These are phyloP conservation scores for Litsea cubeba DNA, from an alignment of 164 flowering plant genomes.

Conservation along the genomic window DNA sequence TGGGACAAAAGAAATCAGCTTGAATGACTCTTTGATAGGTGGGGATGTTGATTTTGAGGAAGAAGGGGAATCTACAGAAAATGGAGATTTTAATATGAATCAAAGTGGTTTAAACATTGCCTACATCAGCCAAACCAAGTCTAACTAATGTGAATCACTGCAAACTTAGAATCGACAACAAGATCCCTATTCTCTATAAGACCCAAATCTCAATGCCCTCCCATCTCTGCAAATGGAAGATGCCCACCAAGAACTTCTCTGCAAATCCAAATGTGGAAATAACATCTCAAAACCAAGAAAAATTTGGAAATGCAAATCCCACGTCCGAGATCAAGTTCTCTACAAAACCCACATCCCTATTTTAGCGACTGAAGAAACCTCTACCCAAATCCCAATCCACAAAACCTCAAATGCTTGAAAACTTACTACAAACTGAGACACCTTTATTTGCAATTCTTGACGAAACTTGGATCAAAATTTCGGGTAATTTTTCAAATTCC, in stretches of 20 bases:
- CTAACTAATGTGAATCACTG: neutral
- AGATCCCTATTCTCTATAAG: slow-evolving; percentile 6
- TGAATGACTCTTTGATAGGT: slow-evolving; percentile 1
- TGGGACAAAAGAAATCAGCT: neutral
- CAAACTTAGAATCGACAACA: slow-evolving; percentile 16
- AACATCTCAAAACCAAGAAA: slow-evolving; percentile 7
- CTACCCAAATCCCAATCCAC: neutral
- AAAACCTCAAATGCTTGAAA: slow-evolving; percentile 11
- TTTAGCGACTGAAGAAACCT: neutral
- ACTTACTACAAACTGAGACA: slow-evolving; percentile 25
- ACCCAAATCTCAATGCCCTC: slow-evolving; percentile 13
- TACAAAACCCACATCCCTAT: slow-evolving; percentile 10
- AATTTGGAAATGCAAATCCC: slow-evolving; percentile 18
- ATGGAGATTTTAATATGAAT: neutral
- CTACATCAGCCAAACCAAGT: no score
- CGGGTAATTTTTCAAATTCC: slow-evolving; percentile 8
- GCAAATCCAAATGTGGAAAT: slow-evolving; percentile 4
- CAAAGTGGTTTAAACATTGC: no score
- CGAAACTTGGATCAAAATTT: slow-evolving; percentile 8
- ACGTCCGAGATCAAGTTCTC: slow-evolving; percentile 8
- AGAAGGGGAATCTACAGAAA: neutral
- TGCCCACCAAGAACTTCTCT: neutral
- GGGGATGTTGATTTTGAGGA: neutral
- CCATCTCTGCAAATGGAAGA: neutral
- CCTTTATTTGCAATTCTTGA: slow-evolving; percentile 4